Percentiles rank a stretch among this genome's conserved stretches.
Evolutionary conservation across 257 asterid genomes (phyloP).

Genomic region (Penstemon davidsonii): DNA sequence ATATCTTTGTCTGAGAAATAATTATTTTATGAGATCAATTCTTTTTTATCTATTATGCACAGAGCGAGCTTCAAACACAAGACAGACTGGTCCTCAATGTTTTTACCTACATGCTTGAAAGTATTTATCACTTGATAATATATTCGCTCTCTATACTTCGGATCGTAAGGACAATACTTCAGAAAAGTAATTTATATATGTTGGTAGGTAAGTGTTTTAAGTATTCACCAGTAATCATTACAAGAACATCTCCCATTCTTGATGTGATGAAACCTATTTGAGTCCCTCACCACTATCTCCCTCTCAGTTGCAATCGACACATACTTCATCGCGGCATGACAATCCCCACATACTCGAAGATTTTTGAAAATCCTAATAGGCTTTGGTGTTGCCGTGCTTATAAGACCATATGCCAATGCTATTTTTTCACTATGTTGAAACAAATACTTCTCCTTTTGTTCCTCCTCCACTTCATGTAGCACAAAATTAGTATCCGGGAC

Average conservation of each 20-base stretch:
- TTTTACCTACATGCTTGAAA: no score
- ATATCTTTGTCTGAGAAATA: no score
- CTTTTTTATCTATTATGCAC: no score
- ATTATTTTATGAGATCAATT: no score
- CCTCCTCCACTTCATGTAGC: slow-evolving; percentile 88
- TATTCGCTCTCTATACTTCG: no score
- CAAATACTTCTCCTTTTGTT: slow-evolving; percentile 65
- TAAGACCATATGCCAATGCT: slow-evolving; percentile 83
- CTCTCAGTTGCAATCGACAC: slow-evolving; percentile 66
- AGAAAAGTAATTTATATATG: no score
- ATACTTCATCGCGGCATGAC: slow-evolving; percentile 76
- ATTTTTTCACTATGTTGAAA: slow-evolving; percentile 89
- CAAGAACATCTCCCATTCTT: slow-evolving; percentile 79
- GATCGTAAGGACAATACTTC: no score
- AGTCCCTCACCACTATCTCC: slow-evolving; percentile 82
- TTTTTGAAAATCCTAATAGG: slow-evolving; percentile 76
- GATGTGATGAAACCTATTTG: slow-evolving; percentile 87
- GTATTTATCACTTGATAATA: no score
- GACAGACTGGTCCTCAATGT: no score
- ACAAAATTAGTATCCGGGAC: slow-evolving; percentile 68
- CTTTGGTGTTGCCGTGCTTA: slow-evolving; percentile 55
- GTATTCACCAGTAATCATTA: slow-evolving; percentile 79
- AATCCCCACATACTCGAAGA: slow-evolving; percentile 89
- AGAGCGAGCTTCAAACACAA: no score
- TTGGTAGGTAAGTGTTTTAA: not conserved